phyloP scores from a whole-genome alignment of 2,329 filamentous ascomycete species.

The Apiospora rasikravindrae region DNA sequence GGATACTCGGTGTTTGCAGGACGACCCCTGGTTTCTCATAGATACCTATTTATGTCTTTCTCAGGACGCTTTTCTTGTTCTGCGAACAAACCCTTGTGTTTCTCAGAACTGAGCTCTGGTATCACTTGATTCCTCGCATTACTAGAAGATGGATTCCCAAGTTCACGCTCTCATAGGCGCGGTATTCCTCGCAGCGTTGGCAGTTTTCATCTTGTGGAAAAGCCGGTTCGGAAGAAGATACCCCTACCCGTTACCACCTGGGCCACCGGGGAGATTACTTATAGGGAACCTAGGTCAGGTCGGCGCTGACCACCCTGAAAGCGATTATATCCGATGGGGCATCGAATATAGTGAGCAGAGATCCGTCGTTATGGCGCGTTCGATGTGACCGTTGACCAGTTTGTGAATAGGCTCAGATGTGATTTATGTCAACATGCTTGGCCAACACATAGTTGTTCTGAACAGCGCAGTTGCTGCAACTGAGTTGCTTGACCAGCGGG shows the following conservation, averaged over 20 bases:
- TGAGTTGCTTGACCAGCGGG: constrained; percentile 47
- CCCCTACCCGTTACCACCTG: constrained; percentile 35
- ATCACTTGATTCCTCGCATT: background rate
- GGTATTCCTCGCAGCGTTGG: constrained; percentile 19
- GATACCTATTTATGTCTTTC: background rate
- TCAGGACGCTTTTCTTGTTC: background rate
- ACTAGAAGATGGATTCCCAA: constrained; percentile 3
- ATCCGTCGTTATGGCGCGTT: constrained; percentile 31
- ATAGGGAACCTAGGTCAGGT: constrained; percentile 39
- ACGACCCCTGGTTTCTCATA: background rate
- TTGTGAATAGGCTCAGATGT: constrained; percentile 32
- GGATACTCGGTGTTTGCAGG: background rate
- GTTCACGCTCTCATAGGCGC: constrained; percentile 19
- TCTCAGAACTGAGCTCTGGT: background rate
- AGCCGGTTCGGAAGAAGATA: constrained; percentile 20
- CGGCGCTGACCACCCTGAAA: constrained; percentile 37
- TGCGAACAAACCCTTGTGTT: background rate
- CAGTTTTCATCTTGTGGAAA: constrained; percentile 22
- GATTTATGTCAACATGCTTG: constrained; percentile 42
- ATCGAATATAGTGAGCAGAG: constrained; percentile 37
- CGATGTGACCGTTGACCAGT: constrained; percentile 40
- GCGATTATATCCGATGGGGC: constrained; percentile 38
- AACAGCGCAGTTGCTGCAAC: constrained; percentile 43
- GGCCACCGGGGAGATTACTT: constrained; percentile 36
- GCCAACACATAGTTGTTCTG: constrained; percentile 44